Conservation (phyloP, 495 filamentous ascomycete species). For the Podospora fimiseda region DNA sequence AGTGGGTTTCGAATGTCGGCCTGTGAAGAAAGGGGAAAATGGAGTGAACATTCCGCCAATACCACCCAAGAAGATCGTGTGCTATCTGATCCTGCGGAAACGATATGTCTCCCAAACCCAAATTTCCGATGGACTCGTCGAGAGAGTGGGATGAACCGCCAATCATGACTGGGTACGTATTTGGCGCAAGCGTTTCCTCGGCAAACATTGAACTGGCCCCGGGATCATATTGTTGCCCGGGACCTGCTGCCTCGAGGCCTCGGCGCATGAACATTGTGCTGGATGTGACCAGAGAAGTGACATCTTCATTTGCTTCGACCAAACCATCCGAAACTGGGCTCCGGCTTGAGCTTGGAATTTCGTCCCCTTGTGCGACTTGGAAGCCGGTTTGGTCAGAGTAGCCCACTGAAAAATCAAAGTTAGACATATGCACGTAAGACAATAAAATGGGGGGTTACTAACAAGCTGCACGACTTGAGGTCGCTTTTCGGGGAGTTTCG, state of each 20-base stretch:
- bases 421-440: no score
- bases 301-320: neutral
- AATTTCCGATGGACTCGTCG: neutral
- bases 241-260: slow-evolving; percentile 5
- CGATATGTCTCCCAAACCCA: slow-evolving; percentile 13
- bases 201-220: neutral
- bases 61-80: slow-evolving; percentile 31
- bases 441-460: no score
- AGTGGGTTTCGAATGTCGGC: slow-evolving; percentile 24
- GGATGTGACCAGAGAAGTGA: neutral
- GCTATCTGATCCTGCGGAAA: slow-evolving; percentile 30
- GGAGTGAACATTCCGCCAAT: slow-evolving; percentile 29
- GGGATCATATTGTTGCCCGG: neutral
- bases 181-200: neutral
- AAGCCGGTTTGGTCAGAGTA: no score
- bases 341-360: neutral
- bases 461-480: no score
- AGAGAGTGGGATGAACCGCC: slow-evolving; percentile 1
- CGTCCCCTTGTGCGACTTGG: no score
- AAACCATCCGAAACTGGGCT: neutral
- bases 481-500: neutral
- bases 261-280: slow-evolving; percentile 2
- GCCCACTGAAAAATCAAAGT: no score
- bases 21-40: slow-evolving; percentile 37
- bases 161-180: slow-evolving; percentile 2